Conservation (phyloP, 106 monocot genomes). For the Acorus calamus region DNA sequence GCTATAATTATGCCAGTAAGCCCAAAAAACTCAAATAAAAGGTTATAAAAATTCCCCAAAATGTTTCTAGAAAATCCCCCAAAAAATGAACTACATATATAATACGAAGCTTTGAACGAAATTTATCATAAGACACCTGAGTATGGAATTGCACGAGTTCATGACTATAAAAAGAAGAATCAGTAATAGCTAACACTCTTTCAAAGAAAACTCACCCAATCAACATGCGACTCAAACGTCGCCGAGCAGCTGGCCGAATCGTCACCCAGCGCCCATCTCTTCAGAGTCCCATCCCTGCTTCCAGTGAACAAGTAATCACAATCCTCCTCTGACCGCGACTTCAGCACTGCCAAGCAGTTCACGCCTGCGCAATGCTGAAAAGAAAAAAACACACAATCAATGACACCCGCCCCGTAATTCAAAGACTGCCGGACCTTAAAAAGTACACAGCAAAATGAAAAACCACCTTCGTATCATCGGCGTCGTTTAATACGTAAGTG, state of each 20-base stretch:
- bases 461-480: slow-evolving; percentile 73
- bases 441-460: background rate
- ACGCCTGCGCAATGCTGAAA: slow-evolving; percentile 92
- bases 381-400: background rate
- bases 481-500: slow-evolving; percentile 86
- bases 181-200: too few relatives aligned
- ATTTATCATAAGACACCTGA: too few relatives aligned
- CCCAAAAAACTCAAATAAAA: too few relatives aligned
- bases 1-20: too few relatives aligned
- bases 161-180: too few relatives aligned
- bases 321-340: slow-evolving; percentile 25
- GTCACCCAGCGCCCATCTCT: slow-evolving; percentile 68
- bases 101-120: too few relatives aligned
- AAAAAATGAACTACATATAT: too few relatives aligned
- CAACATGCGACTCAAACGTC: slow-evolving; percentile 95
- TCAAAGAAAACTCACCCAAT: slow-evolving; percentile 52
- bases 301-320: slow-evolving; percentile 89
- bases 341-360: slow-evolving; percentile 72
- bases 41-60: too few relatives aligned
- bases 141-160: too few relatives aligned
- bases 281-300: slow-evolving; percentile 93
- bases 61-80: too few relatives aligned
- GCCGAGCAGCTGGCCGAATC: slow-evolving; percentile 61
- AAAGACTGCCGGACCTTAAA: too few relatives aligned
- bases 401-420: too few relatives aligned